Evolutionary conservation across 2,329 filamentous ascomycete genomes (phyloP).

Genomic region (Zelopaecilomyces penicillatus): DNA sequence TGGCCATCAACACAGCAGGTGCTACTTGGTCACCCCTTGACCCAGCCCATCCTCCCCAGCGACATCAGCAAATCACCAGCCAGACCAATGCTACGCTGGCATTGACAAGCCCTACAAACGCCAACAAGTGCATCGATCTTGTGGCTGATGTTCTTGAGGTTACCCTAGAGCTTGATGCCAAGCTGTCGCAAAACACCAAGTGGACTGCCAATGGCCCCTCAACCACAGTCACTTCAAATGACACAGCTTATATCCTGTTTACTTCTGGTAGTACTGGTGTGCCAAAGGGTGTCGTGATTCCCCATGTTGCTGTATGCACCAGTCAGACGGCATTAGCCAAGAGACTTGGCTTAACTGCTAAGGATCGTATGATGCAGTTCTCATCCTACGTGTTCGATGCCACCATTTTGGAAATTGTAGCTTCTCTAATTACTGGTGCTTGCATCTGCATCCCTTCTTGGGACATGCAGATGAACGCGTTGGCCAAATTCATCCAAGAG

Average conservation of each 20-base stretch:
- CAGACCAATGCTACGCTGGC: too few relatives aligned
- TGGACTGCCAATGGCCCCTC: too few relatives aligned
- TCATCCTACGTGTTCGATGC: conserved; percentile 1
- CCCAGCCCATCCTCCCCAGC: conserved; percentile 1
- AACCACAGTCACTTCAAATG: not conserved
- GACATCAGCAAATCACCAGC: not conserved
- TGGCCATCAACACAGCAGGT: conserved; percentile 12
- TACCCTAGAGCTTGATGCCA: too few relatives aligned
- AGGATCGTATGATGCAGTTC: conserved; percentile 5
- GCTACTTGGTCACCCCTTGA: conserved; percentile 10
- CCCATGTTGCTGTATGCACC: conserved; percentile 8
- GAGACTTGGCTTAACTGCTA: not conserved
- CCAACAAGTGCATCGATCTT: too few relatives aligned
- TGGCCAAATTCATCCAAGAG: too few relatives aligned
- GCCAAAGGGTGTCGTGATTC: conserved; percentile 14
- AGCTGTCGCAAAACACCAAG: too few relatives aligned
- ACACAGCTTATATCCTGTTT: conserved; percentile 13
- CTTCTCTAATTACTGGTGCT: not conserved
- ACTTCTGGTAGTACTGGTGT: conserved; percentile 15
- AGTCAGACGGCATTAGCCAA: not conserved
- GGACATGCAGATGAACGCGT: too few relatives aligned
- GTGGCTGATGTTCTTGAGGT: too few relatives aligned
- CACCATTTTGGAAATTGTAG: not conserved
- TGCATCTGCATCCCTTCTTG: conserved; percentile 5
- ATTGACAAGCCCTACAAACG: too few relatives aligned